Evolutionary conservation across 352 stramenopile species (phyloP).

Genomic region (Phytopythium chamaehyphon): DNA sequence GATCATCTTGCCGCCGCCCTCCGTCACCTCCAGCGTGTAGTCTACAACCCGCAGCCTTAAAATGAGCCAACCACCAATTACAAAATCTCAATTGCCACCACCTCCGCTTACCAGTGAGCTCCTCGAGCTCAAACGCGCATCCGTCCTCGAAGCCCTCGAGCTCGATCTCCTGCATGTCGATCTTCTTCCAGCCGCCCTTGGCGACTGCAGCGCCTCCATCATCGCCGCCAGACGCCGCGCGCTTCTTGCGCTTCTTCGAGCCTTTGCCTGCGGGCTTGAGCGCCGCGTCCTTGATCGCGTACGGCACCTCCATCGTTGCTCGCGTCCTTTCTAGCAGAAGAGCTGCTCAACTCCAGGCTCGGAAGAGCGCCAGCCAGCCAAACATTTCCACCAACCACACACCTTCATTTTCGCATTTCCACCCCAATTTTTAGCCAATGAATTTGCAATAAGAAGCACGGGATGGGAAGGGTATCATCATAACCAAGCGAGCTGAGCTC

Average conservation of each 20-base stretch:
- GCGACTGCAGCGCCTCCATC: background rate
- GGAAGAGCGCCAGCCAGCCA: conserved; percentile 28
- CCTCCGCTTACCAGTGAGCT: conserved; percentile 53
- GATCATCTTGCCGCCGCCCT: conserved; percentile 53
- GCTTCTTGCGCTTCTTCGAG: conserved; percentile 70
- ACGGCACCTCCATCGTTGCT: conserved; percentile 38
- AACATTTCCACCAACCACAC: conserved; percentile 23
- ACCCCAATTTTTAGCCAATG: conserved; percentile 8
- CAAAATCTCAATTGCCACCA: background rate
- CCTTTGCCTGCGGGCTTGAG: conserved; percentile 11
- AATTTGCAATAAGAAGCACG: background rate
- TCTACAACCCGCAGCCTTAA: conserved; percentile 19
- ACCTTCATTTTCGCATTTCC: background rate
- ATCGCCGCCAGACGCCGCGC: conserved; percentile 12
- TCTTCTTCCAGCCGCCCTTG: conserved; percentile 47
- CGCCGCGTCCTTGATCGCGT: conserved; percentile 20
- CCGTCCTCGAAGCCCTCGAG: conserved; percentile 84
- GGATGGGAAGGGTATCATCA: background rate
- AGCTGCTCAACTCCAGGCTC: too few species aligned
- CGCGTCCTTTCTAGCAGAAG: too few species aligned
- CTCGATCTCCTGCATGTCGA: conserved; percentile 72
- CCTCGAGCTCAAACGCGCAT: conserved; percentile 78
- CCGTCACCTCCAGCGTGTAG: conserved; percentile 57
- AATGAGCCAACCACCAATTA: background rate
- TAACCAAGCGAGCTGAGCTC: conserved; percentile 5